A percentile compares a stretch with the other conserved stretches of the same genome.
Evolutionary conservation across 768 basidiomycete genomes (phyloP).

Genomic region (Leccinum variicolor): DNA sequence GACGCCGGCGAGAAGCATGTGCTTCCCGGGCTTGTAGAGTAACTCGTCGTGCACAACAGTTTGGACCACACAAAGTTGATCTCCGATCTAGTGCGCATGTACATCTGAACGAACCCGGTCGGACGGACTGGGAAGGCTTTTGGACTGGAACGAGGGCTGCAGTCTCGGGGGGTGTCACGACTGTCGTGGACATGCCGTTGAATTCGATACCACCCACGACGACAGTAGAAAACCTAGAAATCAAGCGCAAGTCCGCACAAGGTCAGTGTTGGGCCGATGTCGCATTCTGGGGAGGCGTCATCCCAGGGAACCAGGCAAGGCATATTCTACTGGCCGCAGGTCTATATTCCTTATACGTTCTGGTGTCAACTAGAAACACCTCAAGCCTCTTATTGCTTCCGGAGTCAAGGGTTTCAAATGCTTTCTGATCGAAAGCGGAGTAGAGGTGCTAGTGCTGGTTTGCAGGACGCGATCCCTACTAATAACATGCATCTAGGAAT

Average conservation of each 20-base stretch:
- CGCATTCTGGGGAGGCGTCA: slow-evolving; percentile 87
- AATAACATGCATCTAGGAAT: slow-evolving; percentile 59
- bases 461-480: slow-evolving; percentile 3
- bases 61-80: not conserved
- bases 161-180: slow-evolving; percentile 91
- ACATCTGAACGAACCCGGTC: slow-evolving; percentile 91
- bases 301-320: slow-evolving; percentile 83
- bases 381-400: slow-evolving; percentile 68
- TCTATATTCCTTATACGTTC: not conserved
- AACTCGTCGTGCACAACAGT: slow-evolving; percentile 1
- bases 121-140: slow-evolving; percentile 94
- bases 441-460: slow-evolving; percentile 56
- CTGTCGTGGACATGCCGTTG: slow-evolving; percentile 95
- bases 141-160: slow-evolving; percentile 89
- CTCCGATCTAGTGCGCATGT: slow-evolving; percentile 67
- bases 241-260: slow-evolving; percentile 67
- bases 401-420: slow-evolving; percentile 98
- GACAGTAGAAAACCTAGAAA: slow-evolving; percentile 67
- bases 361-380: slow-evolving; percentile 49
- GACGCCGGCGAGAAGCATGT: slow-evolving; percentile 58
- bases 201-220: slow-evolving; percentile 98
- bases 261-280: slow-evolving; percentile 72
- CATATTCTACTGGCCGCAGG: not conserved
- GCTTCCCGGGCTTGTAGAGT: slow-evolving; percentile 84
- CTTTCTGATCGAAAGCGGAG: slow-evolving; percentile 93